These are phyloP conservation scores for Aphanomyces invadans DNA, from an alignment of 352 stramenopile species.

Conservation along the genomic window DNA sequence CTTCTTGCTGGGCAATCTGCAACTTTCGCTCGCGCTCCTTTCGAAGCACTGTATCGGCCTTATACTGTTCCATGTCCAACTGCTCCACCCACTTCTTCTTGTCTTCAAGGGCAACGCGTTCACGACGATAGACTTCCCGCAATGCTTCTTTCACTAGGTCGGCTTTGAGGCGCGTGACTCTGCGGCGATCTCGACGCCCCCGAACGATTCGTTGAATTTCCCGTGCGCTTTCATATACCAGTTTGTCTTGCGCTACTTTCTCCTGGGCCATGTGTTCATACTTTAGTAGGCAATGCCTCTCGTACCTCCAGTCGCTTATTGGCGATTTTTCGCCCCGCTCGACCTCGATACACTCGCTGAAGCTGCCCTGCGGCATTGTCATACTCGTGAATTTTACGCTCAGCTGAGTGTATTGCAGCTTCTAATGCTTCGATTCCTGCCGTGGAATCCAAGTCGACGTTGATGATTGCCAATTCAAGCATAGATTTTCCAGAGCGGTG, in stretches of 20 bases:
- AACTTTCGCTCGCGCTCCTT: constrained; percentile 3
- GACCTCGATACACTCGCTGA: constrained; percentile 6
- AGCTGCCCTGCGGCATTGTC: not conserved
- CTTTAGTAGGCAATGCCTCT: not conserved
- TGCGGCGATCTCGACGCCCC: not conserved
- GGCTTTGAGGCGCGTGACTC: not conserved
- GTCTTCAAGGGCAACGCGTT: not conserved
- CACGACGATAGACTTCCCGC: not conserved
- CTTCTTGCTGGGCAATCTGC: constrained; percentile 1
- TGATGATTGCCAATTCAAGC: not conserved
- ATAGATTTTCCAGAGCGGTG: not conserved
- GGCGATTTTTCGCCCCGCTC: not conserved
- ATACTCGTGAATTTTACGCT: not conserved
- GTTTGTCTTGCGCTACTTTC: not conserved
- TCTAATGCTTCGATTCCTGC: not conserved
- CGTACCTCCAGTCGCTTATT: not conserved
- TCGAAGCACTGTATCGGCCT: not conserved
- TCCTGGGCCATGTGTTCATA: not conserved
- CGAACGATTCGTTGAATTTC: constrained; percentile 13
- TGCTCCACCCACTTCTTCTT: constrained; percentile 20
- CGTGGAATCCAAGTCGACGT: not conserved
- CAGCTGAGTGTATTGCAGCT: not conserved
- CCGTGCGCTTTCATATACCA: not conserved
- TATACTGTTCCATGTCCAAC: constrained; percentile 23
- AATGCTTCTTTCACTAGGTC: not conserved